Evolutionary conservation across 1,139 yeast species (phyloP), one percentile per base, ranked within the genome.

Genomic region (Groenewaldozyma auringiensis): DNA sequence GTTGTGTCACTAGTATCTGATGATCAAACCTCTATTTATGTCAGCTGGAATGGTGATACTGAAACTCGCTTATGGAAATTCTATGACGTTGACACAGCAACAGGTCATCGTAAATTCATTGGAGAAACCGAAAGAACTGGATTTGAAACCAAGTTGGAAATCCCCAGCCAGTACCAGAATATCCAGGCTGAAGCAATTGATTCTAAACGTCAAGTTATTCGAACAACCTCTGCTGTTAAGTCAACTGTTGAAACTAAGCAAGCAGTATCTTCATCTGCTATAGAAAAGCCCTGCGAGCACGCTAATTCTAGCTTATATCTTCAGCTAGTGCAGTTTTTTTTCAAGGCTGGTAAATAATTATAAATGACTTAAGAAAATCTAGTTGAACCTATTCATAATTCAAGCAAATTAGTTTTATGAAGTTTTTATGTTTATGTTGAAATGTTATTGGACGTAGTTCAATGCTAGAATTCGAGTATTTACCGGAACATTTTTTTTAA

Each of bases 21-120:
- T 21, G 56, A 54, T 20, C 35, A 29, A 14, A 55, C 65, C 3
- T 50, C 49, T 22, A 47, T 67, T 4, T 66, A 63, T 44, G 66
- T 67, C 34, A 63, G 68, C 42, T 68, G 71, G 72, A 68, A 68
- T 52, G 72, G 72, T 14, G 72, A 67, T 47, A 68, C 72, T 3
- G 55, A 58, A 40, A 67, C 71, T 20, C 55, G 53, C 41, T 37
- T 31, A 2, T 68, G 72, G 71, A 58, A 55, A 46, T 55, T 58
- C 35, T 53, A 53, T n/a, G 45, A 49, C 13, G 55, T 57, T 2
- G 44, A 48, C 14, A 21, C 6, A 4, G 16, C 21, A 9, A 34
- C 38, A n/a, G 17, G 21, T 8, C 8, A 16, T 4, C 53, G 52
- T 32, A 42, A 29, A 4, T 46, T 53, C 21, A 25, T 65, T n/a